Evolutionary conservation across 352 stramenopile species (phyloP).

Genomic region (Pythium folliculosum): DNA sequence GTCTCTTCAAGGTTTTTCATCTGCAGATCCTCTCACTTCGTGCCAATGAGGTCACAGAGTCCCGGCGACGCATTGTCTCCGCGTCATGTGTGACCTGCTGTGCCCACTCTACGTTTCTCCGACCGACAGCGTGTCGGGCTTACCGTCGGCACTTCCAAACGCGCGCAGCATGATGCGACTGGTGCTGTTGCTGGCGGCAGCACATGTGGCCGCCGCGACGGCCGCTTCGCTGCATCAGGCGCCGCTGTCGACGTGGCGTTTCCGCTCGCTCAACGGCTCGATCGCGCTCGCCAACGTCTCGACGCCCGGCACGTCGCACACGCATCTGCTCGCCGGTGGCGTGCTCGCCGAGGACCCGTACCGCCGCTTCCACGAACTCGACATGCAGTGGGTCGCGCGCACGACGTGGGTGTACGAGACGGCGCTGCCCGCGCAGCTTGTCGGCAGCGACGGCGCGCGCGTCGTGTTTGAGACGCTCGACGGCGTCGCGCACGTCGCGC

Average conservation of each 20-base stretch:
- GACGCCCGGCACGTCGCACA: slow-evolving; percentile 74
- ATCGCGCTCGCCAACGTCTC: slow-evolving; percentile 47
- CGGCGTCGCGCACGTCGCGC: slow-evolving; percentile 58
- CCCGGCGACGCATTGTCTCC: not conserved
- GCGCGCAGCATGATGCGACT: not conserved
- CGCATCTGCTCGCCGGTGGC: slow-evolving; percentile 60
- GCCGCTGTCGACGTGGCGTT: slow-evolving; percentile 48
- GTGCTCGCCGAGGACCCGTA: slow-evolving; percentile 59
- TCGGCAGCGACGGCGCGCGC: not conserved
- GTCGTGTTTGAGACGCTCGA: slow-evolving; percentile 76
- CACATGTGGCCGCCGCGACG: not conserved
- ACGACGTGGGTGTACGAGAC: slow-evolving; percentile 82
- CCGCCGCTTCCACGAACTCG: slow-evolving; percentile 70
- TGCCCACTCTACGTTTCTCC: no score
- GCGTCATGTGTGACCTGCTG: no score
- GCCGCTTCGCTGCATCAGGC: slow-evolving; percentile 2
- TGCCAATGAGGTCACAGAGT: no score
- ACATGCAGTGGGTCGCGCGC: slow-evolving; percentile 61
- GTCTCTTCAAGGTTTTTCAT: not conserved
- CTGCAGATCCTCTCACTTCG: not conserved
- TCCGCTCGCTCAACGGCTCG: slow-evolving; percentile 60
- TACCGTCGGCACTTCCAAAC: no score
- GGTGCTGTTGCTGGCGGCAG: slow-evolving; percentile 4
- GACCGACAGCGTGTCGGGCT: no score
- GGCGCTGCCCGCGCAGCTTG: slow-evolving; percentile 32